These are phyloP conservation scores for Oemleria cerasiformis DNA, from an alignment of 306 rosid genomes.

Conservation along the genomic window DNA sequence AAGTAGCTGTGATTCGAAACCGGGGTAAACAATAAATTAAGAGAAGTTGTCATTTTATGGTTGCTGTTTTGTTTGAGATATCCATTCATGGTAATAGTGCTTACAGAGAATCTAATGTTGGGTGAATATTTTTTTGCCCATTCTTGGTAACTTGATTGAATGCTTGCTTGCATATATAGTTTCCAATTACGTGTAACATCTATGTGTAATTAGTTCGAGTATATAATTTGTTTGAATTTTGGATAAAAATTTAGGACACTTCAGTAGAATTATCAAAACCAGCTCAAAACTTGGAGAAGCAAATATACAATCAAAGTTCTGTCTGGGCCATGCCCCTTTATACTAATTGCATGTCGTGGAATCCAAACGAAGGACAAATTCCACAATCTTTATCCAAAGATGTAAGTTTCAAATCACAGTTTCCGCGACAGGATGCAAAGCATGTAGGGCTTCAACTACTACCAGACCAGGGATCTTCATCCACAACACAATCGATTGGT, in stretches of 20 bases:
- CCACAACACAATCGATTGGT: constrained; percentile 20
- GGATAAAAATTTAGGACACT: constrained; percentile 7
- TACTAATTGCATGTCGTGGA: constrained; percentile 20
- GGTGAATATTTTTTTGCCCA: background rate
- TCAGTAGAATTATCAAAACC: constrained; percentile 20
- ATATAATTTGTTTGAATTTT: background rate
- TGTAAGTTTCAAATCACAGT: constrained; percentile 15
- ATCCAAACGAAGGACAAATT: constrained; percentile 26
- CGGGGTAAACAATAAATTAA: background rate
- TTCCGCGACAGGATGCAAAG: constrained; percentile 26
- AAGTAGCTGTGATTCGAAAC: background rate
- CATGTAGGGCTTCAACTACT: constrained; percentile 29
- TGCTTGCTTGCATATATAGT: background rate
- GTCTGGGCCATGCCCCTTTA: constrained; percentile 17
- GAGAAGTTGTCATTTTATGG: background rate
- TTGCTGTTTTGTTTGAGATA: background rate
- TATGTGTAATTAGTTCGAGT: background rate
- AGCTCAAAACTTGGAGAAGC: constrained; percentile 19
- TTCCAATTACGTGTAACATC: background rate
- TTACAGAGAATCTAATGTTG: background rate
- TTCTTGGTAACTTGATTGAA: background rate
- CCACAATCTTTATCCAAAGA: constrained; percentile 14
- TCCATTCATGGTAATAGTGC: background rate
- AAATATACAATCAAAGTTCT: constrained; percentile 1
- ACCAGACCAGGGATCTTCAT: constrained; percentile 28